phyloP scores from a whole-genome alignment of 345 rosid genomes.

The Acer saccharum region DNA sequence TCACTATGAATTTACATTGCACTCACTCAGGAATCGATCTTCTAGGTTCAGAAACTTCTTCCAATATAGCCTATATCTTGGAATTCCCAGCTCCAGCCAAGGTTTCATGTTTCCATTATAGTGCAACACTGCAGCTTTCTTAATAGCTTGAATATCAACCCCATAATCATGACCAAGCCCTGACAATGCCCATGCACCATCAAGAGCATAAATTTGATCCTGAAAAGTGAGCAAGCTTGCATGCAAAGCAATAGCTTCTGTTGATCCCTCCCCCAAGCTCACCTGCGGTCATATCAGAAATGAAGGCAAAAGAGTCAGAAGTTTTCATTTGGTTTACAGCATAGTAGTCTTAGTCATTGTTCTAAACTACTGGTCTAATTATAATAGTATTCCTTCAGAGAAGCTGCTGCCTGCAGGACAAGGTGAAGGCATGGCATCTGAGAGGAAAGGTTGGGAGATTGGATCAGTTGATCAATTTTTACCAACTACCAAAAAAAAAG shows the following conservation, averaged over 20 bases:
- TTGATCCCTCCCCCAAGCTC: constrained; percentile 41
- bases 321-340: background rate
- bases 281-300: constrained; percentile 34
- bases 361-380: background rate
- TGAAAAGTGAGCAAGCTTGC: constrained; percentile 83
- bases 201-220: constrained; percentile 64
- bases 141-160: constrained; percentile 81
- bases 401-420: background rate
- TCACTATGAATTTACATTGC: constrained; percentile 75
- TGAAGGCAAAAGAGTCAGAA: constrained; percentile 11
- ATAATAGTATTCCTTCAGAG: background rate
- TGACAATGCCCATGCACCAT: constrained; percentile 64
- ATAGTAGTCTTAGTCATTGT: background rate
- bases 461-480: background rate
- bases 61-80: constrained; percentile 70
- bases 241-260: constrained; percentile 53
- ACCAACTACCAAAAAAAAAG: background rate
- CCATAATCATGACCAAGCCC: constrained; percentile 94
- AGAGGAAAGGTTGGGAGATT: background rate
- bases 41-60: constrained; percentile 64
- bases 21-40: constrained; percentile 67
- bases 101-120: constrained; percentile 98
- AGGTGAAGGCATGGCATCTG: background rate
- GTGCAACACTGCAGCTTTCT: constrained; percentile 85
- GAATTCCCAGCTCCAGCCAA: constrained; percentile 95